These are phyloP conservation scores for Fusarium sp. DNA, from an alignment of 2,329 filamentous ascomycete genomes.

Conservation along the genomic window DNA sequence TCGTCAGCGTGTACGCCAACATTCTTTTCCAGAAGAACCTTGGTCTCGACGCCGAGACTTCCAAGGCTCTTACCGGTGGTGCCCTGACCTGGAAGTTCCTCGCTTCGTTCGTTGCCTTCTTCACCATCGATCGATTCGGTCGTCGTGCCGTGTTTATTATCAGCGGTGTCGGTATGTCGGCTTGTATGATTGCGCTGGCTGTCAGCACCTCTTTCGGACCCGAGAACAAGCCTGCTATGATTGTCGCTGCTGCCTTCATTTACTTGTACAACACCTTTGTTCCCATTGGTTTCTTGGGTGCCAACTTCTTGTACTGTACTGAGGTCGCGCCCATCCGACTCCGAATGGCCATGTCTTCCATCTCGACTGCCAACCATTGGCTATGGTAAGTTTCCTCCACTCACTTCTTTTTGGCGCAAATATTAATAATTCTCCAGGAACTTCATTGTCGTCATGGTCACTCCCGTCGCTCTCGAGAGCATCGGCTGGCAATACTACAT, in stretches of 20 bases:
- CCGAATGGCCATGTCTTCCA: constrained; percentile 58
- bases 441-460: constrained; percentile 68
- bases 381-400: constrained; percentile 36
- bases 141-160: constrained; percentile 43
- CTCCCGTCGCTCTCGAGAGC: constrained; percentile 70
- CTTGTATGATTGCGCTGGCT: constrained; percentile 45
- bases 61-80: constrained; percentile 43
- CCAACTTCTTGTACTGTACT: constrained; percentile 69
- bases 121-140: constrained; percentile 47
- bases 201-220: constrained; percentile 40
- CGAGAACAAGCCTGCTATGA: constrained; percentile 40
- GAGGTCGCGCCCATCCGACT: constrained; percentile 63
- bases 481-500: constrained; percentile 63
- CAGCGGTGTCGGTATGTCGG: constrained; percentile 44
- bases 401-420: constrained; percentile 21
- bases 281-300: constrained; percentile 71
- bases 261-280: constrained; percentile 77
- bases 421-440: constrained; percentile 41
- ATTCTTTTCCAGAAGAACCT: constrained; percentile 47
- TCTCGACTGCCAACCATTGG: constrained; percentile 61
- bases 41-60: constrained; percentile 34
- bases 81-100: constrained; percentile 50
- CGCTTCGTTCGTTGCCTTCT: constrained; percentile 45
- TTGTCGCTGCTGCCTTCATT: constrained; percentile 56
- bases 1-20: constrained; percentile 48